Percentiles rank a stretch among this genome's conserved stretches.
These are phyloP conservation scores for Fusarium irregulare DNA, from an alignment of 2,329 filamentous ascomycete species.

Conservation along the genomic window DNA sequence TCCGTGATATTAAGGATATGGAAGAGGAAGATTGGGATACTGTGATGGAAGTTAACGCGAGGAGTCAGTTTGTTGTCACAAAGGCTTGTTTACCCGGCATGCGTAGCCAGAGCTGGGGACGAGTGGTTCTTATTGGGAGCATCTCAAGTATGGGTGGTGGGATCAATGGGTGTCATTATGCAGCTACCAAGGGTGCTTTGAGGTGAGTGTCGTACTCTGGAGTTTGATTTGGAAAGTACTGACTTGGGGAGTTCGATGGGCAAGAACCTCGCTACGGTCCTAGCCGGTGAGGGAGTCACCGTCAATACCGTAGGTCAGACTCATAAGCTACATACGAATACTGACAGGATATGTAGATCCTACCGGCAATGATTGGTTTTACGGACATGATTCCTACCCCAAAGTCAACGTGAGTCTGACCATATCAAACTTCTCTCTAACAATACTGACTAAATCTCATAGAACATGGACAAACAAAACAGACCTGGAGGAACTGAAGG, in stretches of 20 bases:
- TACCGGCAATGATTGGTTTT: constrained; percentile 51
- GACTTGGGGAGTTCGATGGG: constrained; percentile 49
- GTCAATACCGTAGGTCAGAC: constrained; percentile 48
- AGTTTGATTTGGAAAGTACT: neutral
- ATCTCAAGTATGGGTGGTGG: constrained; percentile 51
- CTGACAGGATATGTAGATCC: constrained; percentile 25
- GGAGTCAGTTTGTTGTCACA: constrained; percentile 52
- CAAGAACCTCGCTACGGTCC: constrained; percentile 48
- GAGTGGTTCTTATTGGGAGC: constrained; percentile 50
- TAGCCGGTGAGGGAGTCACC: constrained; percentile 50
- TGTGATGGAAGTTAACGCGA: constrained; percentile 50
- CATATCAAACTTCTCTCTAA: rapidly evolving
- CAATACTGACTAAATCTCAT: neutral
- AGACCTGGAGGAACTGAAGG: constrained; percentile 47
- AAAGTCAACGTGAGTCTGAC: constrained; percentile 43
- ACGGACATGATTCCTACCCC: constrained; percentile 53
- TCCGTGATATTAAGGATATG: constrained; percentile 50
- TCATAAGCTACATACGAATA: rapidly evolving
- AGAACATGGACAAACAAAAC: constrained; percentile 50
- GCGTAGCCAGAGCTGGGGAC: constrained; percentile 45
- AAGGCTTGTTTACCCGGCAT: constrained; percentile 49
- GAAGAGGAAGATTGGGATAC: constrained; percentile 53
- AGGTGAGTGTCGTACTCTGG: constrained; percentile 2
- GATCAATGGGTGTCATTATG: constrained; percentile 53
- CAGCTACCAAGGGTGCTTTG: constrained; percentile 49